phyloP scores from a whole-genome alignment of 371 early-diverging fungal species.

The Zychaea mexicana region DNA sequence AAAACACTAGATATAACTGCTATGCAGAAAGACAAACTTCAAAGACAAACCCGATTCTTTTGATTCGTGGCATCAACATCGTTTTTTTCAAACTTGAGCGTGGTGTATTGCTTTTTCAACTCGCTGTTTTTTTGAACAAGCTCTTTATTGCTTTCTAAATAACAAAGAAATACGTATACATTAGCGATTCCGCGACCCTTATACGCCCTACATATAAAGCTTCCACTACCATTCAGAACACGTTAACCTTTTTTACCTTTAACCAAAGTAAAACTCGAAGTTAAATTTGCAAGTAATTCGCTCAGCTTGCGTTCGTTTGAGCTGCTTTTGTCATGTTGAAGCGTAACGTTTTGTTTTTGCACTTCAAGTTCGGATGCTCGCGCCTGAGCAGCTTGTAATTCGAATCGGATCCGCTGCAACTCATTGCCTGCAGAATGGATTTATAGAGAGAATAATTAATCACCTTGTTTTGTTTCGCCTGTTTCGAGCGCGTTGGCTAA shows the following conservation, averaged over 20 bases:
- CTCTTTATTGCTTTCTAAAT: background rate
- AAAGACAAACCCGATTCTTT: background rate
- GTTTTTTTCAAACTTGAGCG: background rate
- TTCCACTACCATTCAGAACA: too few species aligned
- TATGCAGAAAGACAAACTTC: background rate
- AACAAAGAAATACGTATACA: background rate
- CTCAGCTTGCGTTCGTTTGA: background rate
- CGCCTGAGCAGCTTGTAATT: background rate
- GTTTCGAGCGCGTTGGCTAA: too few species aligned
- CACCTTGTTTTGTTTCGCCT: background rate
- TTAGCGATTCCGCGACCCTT: background rate
- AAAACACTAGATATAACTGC: too few species aligned
- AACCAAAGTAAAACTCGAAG: background rate
- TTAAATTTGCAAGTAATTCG: background rate
- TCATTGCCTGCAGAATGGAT: background rate
- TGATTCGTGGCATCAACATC: background rate
- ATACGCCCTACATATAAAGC: too few species aligned
- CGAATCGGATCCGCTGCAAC: background rate
- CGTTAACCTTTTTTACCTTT: background rate
- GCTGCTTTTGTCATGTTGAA: background rate
- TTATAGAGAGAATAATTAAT: background rate
- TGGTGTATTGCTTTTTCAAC: background rate
- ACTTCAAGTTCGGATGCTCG: background rate
- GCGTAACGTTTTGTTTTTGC: background rate
- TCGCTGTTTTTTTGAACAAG: background rate